Percentiles rank a stretch among this genome's conserved stretches.
phyloP scores from a whole-genome alignment of 352 stramenopile species.

The Phytopythium sindhum region DNA sequence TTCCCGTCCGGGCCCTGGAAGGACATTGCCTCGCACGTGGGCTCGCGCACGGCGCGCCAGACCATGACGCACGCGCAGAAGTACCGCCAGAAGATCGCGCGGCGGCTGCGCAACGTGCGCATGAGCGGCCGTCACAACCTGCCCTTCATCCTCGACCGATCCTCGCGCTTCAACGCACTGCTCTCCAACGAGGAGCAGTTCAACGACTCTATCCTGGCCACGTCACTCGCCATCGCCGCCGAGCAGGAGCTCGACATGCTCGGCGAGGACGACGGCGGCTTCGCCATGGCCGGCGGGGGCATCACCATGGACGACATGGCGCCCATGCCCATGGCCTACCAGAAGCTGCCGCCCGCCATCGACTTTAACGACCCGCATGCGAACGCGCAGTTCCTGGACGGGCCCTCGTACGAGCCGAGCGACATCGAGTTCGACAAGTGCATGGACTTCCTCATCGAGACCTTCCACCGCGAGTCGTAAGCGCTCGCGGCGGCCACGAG shows the following conservation, averaged over 20 bases:
- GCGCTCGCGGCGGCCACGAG: background rate
- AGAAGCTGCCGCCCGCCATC: slow-evolving; percentile 44
- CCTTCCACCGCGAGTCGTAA: slow-evolving; percentile 51
- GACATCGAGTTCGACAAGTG: slow-evolving; percentile 79
- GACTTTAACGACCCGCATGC: slow-evolving; percentile 43
- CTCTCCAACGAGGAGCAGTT: slow-evolving; percentile 75
- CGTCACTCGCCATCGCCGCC: slow-evolving; percentile 65
- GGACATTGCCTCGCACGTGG: slow-evolving; percentile 69
- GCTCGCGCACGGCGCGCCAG: slow-evolving; percentile 66
- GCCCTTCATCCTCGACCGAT: slow-evolving; percentile 64
- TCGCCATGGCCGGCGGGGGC: slow-evolving; percentile 26
- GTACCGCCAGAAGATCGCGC: slow-evolving; percentile 81
- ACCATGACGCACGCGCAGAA: slow-evolving; percentile 85
- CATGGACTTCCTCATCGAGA: slow-evolving; percentile 80
- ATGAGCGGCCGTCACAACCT: slow-evolving; percentile 64
- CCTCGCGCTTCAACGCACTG: slow-evolving; percentile 68
- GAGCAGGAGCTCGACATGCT: slow-evolving; percentile 71
- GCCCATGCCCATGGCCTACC: slow-evolving; percentile 36
- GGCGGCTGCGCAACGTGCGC: slow-evolving; percentile 63
- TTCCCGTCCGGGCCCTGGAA: slow-evolving; percentile 77
- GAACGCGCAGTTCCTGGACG: slow-evolving; percentile 48
- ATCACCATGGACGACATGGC: slow-evolving; percentile 22
- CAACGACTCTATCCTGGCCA: slow-evolving; percentile 77
- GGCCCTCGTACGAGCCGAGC: slow-evolving; percentile 36
- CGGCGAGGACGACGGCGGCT: slow-evolving; percentile 36